These are phyloP conservation scores for Torulaspora microellipsoides DNA, from an alignment of 805 yeast species.

Conservation along the genomic window DNA sequence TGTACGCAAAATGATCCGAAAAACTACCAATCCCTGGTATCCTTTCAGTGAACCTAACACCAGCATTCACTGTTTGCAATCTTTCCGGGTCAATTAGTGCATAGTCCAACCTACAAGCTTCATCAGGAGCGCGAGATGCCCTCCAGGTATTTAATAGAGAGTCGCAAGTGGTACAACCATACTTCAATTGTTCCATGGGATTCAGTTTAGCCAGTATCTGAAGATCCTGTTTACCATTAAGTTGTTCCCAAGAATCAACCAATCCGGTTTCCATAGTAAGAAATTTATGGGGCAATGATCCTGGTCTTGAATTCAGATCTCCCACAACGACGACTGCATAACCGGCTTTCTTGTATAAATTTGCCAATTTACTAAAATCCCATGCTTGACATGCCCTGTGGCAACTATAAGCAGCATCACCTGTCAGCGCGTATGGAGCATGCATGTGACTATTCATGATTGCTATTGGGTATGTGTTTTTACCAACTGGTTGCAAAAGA, in stretches of 20 bases:
- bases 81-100: slow-evolving; percentile 64
- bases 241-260: slow-evolving; percentile 75
- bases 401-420: slow-evolving; percentile 86
- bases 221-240: slow-evolving; percentile 47
- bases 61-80: slow-evolving; percentile 54
- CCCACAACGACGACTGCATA: slow-evolving; percentile 88
- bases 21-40: slow-evolving; percentile 67
- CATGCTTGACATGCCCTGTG: slow-evolving; percentile 95
- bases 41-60: slow-evolving; percentile 68
- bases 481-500: slow-evolving; percentile 47
- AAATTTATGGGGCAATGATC: slow-evolving; percentile 72
- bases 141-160: slow-evolving; percentile 88
- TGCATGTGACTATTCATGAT: slow-evolving; percentile 92
- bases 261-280: slow-evolving; percentile 66
- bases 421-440: slow-evolving; percentile 81
- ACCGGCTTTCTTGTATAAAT: slow-evolving; percentile 62
- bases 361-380: slow-evolving; percentile 75
- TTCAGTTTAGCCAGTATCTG: slow-evolving; percentile 42
- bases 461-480: slow-evolving; percentile 57
- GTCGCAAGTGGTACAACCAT: slow-evolving; percentile 89
- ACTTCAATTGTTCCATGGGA: slow-evolving; percentile 57
- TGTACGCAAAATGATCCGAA: slow-evolving; percentile 90
- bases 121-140: slow-evolving; percentile 42
- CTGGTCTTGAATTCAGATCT: slow-evolving; percentile 86
- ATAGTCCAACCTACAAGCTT: slow-evolving; percentile 88